These are phyloP conservation scores for Trametes gibbosa DNA, from an alignment of 768 basidiomycete species.

Conservation along the genomic window DNA sequence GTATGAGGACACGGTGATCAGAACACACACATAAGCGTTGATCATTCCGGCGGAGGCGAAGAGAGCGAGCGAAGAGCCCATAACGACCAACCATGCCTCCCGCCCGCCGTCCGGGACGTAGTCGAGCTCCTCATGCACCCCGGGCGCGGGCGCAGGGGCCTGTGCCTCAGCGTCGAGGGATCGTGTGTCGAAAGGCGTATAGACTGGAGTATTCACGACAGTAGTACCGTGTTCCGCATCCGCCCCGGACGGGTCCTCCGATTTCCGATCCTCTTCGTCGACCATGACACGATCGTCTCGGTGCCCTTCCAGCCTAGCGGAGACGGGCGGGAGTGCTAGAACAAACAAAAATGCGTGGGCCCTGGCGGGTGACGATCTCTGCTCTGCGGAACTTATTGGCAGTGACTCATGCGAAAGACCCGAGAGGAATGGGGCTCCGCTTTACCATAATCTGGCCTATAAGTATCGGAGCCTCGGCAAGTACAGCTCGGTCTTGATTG, in stretches of 20 bases:
- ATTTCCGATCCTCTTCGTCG: background rate
- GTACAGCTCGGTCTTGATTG: background rate
- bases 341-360: background rate
- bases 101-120: conserved; percentile 28
- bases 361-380: background rate
- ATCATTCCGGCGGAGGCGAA: conserved; percentile 23
- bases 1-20: too few relatives aligned
- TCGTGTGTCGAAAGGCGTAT: background rate
- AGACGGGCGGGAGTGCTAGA: background rate
- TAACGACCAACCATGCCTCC: conserved; percentile 26
- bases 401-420: background rate
- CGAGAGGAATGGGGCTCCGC: background rate
- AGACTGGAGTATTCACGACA: background rate
- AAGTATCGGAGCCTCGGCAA: background rate
- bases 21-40: conserved; percentile 19
- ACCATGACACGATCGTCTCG: background rate
- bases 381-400: too few relatives aligned
- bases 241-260: background rate
- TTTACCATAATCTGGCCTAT: background rate
- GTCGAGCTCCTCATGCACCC: background rate
- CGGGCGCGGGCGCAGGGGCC: too few relatives aligned
- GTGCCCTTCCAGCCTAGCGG: background rate
- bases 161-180: background rate
- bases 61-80: conserved; percentile 21
- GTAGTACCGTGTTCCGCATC: background rate